Base-by-base conservation (phyloP, 306 rosid genomes). In the Dalbergia oliveri region DNA sequence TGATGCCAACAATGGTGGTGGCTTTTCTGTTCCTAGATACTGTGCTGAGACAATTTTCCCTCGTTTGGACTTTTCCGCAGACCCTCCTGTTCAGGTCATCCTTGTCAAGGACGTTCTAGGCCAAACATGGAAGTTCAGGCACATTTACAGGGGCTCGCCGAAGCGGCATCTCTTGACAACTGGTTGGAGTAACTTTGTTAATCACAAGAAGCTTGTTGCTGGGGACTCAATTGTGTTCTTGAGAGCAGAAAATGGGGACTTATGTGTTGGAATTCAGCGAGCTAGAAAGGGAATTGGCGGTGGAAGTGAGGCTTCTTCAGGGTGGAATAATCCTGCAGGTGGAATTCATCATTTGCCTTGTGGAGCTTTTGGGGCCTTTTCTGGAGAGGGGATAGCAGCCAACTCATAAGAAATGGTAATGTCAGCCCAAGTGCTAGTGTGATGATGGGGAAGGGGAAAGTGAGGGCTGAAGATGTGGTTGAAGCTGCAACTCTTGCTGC, bases 1-100 rank as follows among this genome's bases (percentile, higher is more conserved):
- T 0, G 99, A 96, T 76, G 99, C 99, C 0, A 96, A 95, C 84
- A 95, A 95, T 75, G 99, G 99, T 5, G 98, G 98, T 2, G 98
- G 98, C 0, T 96, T 96, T 80, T 93, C 98, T 14, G 97, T 96
- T 81, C 99, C 99, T 0, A 85, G 98, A 70, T 93, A 90, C 44
- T 93, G 98, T 39, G 99, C 99, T 0, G 99, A 96, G 77, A 93
- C 98, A 0, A 93, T 96, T 59, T 96, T 96, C 51, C 99, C 99
- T 9, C 87, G 92, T 6, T 83, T 96, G 86, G 97, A 96, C 71
- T 96, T 88, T 62, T 79, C 92, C 0, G 91, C 88, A 0, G 94
- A 90, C 39, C 98, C 97, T 4, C 99, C 99, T 1, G 97, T 91
- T 43, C 99, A 96, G 79, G 90, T 86, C 45, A 91, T 96, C 63